Evolutionary conservation across 106 monocot species (phyloP).

Genomic region (Ottelia alismoides): DNA sequence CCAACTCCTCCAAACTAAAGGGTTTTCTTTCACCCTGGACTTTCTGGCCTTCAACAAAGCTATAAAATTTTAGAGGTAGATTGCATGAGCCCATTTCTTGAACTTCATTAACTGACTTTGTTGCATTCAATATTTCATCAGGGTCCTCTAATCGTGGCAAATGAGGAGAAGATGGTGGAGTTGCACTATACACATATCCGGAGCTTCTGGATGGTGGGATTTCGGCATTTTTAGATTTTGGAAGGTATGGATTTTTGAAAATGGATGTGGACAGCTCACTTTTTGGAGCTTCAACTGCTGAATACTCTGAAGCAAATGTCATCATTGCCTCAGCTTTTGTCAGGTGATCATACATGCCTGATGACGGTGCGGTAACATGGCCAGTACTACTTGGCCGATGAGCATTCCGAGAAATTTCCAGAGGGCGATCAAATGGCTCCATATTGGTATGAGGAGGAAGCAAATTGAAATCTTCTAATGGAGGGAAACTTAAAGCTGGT

Average conservation of each 20-base stretch:
- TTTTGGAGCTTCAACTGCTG: conserved; percentile 54
- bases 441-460: conserved; percentile 14
- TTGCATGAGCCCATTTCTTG: conserved; percentile 14
- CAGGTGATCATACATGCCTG: conserved; percentile 47
- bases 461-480: conserved; percentile 45
- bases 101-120: conserved; percentile 8
- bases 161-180: conserved; percentile 37
- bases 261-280: conserved; percentile 34
- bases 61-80: conserved; percentile 34
- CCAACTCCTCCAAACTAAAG: too few relatives aligned
- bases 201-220: conserved; percentile 26
- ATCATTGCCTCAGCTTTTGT: conserved; percentile 78
- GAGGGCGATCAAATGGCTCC: conserved; percentile 16
- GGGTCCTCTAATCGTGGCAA: conserved; percentile 37
- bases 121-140: conserved; percentile 21
- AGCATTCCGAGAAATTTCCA: conserved; percentile 27
- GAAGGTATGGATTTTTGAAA: conserved; percentile 68
- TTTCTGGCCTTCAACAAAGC: conserved; percentile 31
- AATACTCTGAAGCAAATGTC: conserved; percentile 86
- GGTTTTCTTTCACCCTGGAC: conserved; percentile 16
- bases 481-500: conserved; percentile 29
- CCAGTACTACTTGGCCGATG: conserved; percentile 11
- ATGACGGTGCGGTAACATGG: conserved; percentile 14
- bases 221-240: conserved; percentile 56
- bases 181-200: conserved; percentile 42